Evolutionary conservation across 352 stramenopile genomes (phyloP), one percentile per base, ranked within the genome.

Genomic region (Pythium apleroticum): DNA sequence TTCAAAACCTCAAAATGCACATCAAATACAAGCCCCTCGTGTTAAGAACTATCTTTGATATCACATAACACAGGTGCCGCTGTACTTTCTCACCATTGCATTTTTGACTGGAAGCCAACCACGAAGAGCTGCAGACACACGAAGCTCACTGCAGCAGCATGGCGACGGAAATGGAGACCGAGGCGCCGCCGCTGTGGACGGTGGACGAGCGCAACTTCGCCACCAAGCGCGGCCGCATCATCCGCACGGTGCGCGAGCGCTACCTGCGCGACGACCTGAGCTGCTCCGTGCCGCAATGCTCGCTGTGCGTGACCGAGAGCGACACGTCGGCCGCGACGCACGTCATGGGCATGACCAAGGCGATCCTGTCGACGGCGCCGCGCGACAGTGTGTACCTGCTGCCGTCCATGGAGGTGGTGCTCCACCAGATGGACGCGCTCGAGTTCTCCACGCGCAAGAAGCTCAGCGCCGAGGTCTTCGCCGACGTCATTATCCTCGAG

Each of bases 401-500:
- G 33, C 78, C 90, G 55, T 94, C 94, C 43, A 96, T 94, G 70
- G 91, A 96, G 74, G 84, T 96, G 14, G 80, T 96, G 63, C 65
- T 97, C n/a, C 72, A 85, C 41, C 90, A 98, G 69, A 96, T 97
- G 73, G 91, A 98, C 68, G 69, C 90, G 68, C 73, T 98, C 33
- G 89, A 98, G 68, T 86, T 93, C 50, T 90, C 81, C 0, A 79
- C 80, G 39, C 84, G 81, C 50, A 82, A 85, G 54, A 78, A 90
- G 50, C 65, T 73, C 24, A 46, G 49, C 56, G 46, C 71, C 57
- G 60, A 91, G 58, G 71, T 89, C 19, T 90, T 90, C 64, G 78
- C 78, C 17, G 85, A 97, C 63, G 77, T 98, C 19, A 83, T 98
- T 43, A 72, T 98, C 19, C 63, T 96, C 11, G 89, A 98, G 71